phyloP scores from a whole-genome alignment of 2,329 filamentous ascomycete genomes.

The Fragosphaeria purpurea region DNA sequence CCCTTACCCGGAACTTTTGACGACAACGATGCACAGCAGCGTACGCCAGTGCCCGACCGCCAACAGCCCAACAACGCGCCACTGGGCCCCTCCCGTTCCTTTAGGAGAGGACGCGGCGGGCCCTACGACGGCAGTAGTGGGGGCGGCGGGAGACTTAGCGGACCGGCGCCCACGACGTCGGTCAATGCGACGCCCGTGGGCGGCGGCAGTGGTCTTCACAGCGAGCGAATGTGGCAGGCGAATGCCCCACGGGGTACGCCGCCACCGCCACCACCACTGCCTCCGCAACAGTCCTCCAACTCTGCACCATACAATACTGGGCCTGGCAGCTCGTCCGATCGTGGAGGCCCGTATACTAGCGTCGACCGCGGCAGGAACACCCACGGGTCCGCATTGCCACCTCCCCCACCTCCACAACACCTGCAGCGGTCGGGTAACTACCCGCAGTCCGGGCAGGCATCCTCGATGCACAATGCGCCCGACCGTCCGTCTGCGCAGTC shows the following conservation, averaged over 20 bases:
- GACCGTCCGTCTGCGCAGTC: too few species aligned
- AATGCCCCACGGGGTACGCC: not conserved
- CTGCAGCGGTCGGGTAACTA: too few species aligned
- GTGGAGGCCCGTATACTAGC: too few species aligned
- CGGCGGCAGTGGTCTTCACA: constrained; percentile 2
- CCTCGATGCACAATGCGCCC: not conserved
- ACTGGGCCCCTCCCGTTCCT: constrained; percentile 7
- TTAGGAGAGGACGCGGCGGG: constrained; percentile 24
- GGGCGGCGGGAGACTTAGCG: not conserved
- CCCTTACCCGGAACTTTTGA: too few species aligned
- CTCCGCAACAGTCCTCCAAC: not conserved
- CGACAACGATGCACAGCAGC: not conserved
- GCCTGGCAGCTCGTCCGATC: not conserved
- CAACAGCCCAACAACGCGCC: constrained; percentile 31
- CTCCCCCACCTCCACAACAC: too few species aligned
- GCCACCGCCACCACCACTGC: not conserved
- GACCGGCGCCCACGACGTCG: constrained; percentile 6
- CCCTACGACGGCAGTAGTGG: constrained; percentile 16
- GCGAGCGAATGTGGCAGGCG: too few species aligned
- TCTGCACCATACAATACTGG: not conserved
- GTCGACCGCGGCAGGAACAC: not conserved
- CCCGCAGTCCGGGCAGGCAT: not conserved
- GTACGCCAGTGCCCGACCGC: constrained; percentile 38
- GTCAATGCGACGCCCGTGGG: constrained; percentile 11
- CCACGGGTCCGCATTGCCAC: too few species aligned